Evolutionary conservation across 495 filamentous ascomycete species (phyloP).

Genomic region (Hyaloscypha bicolor): DNA sequence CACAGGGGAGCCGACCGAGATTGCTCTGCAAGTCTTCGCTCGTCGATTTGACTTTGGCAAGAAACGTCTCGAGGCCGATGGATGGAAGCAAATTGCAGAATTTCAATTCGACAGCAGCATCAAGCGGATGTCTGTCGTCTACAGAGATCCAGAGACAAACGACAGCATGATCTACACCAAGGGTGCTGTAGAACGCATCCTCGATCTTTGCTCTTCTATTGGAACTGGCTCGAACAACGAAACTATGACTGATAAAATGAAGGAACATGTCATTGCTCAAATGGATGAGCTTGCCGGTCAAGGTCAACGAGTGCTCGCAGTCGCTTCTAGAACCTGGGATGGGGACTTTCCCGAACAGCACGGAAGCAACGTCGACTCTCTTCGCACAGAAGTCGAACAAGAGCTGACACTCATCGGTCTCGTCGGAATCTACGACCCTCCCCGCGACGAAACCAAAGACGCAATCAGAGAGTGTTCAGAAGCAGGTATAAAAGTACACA

Average conservation of each 20-base stretch:
- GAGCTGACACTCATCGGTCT: constrained; percentile 66
- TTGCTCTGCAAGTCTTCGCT: constrained; percentile 79
- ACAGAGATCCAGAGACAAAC: constrained; percentile 40
- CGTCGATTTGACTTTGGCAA: constrained; percentile 68
- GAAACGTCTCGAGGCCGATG: constrained; percentile 49
- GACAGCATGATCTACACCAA: constrained; percentile 69
- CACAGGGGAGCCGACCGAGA: constrained; percentile 81
- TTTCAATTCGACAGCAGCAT: constrained; percentile 82
- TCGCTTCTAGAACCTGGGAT: constrained; percentile 58
- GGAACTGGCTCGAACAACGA: constrained; percentile 52
- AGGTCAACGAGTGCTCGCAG: constrained; percentile 80
- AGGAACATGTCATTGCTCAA: constrained; percentile 60
- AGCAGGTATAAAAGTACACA: constrained; percentile 77
- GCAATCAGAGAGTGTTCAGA: constrained; percentile 65
- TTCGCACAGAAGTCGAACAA: constrained; percentile 53
- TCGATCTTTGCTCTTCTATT: constrained; percentile 70
- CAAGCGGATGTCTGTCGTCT: constrained; percentile 84
- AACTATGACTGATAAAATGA: constrained; percentile 59
- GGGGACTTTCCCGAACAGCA: constrained; percentile 37
- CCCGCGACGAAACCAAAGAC: constrained; percentile 66
- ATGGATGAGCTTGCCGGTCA: constrained; percentile 70
- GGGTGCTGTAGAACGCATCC: constrained; percentile 77
- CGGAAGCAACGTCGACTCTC: constrained; percentile 33
- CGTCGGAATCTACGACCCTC: constrained; percentile 76
- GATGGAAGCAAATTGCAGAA: constrained; percentile 69